phyloP scores from a whole-genome alignment of 2,329 filamentous ascomycete genomes.

The Sporothrix protearum region DNA sequence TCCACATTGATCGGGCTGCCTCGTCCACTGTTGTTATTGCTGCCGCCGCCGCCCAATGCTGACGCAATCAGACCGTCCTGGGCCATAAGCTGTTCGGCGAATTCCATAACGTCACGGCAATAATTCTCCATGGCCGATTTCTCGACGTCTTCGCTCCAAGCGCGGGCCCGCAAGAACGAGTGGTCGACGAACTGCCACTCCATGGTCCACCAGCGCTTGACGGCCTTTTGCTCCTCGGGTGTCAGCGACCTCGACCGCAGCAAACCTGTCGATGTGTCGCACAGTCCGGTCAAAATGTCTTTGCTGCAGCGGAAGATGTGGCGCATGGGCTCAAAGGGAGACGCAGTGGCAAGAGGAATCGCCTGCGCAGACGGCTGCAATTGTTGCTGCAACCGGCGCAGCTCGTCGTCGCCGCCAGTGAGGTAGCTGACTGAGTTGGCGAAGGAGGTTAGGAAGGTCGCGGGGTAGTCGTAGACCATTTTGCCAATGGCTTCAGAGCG shows the following conservation, averaged over 20 bases:
- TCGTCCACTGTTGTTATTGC: constrained; percentile 26
- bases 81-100: constrained; percentile 79
- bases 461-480: constrained; percentile 46
- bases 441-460: constrained; percentile 44
- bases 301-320: constrained; percentile 56
- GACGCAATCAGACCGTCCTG: constrained; percentile 80
- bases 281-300: constrained; percentile 55
- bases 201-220: constrained; percentile 76
- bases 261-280: constrained; percentile 54
- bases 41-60: constrained; percentile 47
- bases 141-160: constrained; percentile 69
- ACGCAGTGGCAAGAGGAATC: constrained; percentile 36
- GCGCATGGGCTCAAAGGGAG: constrained; percentile 56
- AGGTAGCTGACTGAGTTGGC: constrained; percentile 43
- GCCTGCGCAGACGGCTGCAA: background rate
- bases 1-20: constrained; percentile 3
- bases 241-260: constrained; percentile 55
- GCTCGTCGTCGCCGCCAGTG: constrained; percentile 33
- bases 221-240: constrained; percentile 58
- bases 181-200: constrained; percentile 79
- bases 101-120: constrained; percentile 91
- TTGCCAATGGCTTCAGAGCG: constrained; percentile 50
- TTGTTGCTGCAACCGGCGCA: background rate
- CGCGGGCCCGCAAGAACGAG: constrained; percentile 78
- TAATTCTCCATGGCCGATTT: constrained; percentile 84